Percentiles rank a stretch among this genome's conserved stretches.
phyloP scores from a whole-genome alignment of 305 asterid genomes.

The Caryopteris hybrid region DNA sequence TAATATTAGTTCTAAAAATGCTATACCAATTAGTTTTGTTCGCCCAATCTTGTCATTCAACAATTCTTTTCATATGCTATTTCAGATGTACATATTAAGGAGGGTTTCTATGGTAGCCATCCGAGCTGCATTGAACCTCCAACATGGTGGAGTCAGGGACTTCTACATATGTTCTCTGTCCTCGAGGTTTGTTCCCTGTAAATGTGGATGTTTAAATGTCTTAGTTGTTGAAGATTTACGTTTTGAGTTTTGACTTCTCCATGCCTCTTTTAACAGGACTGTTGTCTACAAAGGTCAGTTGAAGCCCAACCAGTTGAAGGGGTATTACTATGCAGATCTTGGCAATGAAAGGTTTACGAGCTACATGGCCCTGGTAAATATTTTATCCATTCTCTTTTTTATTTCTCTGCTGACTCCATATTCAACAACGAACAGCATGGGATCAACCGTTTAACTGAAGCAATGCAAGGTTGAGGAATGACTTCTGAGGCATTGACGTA shows the following conservation, averaged over 20 bases:
- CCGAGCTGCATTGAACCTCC: constrained; percentile 97
- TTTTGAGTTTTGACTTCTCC: neutral
- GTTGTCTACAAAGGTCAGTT: constrained; percentile 98
- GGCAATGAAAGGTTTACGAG: constrained; percentile 99
- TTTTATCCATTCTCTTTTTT: constrained; percentile 77
- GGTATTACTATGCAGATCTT: constrained; percentile 91
- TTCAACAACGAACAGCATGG: constrained; percentile 97
- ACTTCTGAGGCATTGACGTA: constrained; percentile 99
- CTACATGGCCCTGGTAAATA: constrained; percentile 99
- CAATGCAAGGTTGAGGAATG: constrained; percentile 99
- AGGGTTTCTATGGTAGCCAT: constrained; percentile 98
- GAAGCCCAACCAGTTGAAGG: constrained; percentile 89
- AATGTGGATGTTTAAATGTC: neutral
- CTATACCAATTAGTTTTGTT: neutral
- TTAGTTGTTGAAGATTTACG: neutral
- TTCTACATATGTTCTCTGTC: constrained; percentile 97
- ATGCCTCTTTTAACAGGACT: constrained; percentile 54
- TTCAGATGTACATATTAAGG: constrained; percentile 92
- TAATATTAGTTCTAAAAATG: constrained; percentile 7
- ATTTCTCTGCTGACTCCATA: constrained; percentile 91
- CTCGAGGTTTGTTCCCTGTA: constrained; percentile 58
- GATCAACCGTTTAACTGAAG: constrained; percentile 75
- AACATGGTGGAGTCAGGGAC: constrained; percentile 81
- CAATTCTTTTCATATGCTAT: neutral
- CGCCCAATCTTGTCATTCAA: neutral